Evolutionary conservation across 768 basidiomycete genomes (phyloP).

Genomic region (Pluteus cervinus): DNA sequence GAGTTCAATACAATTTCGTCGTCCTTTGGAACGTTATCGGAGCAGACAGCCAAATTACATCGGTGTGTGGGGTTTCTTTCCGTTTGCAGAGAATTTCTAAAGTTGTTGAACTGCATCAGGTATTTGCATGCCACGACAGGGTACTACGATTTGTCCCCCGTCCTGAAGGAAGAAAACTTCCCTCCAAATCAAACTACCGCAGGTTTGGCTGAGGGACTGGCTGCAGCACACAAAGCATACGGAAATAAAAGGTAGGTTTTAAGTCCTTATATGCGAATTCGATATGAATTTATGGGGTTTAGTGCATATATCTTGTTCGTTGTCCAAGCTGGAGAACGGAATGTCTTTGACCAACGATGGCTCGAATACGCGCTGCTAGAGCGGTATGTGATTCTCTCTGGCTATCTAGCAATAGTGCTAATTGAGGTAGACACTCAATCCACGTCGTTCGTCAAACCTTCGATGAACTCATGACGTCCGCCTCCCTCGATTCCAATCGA

Average conservation of each 20-base stretch:
- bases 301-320: slow-evolving; percentile 73
- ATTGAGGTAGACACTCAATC: slow-evolving; percentile 57
- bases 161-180: slow-evolving; percentile 49
- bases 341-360: slow-evolving; percentile 90
- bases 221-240: slow-evolving; percentile 75
- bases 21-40: slow-evolving; percentile 80
- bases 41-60: slow-evolving; percentile 66
- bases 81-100: no score
- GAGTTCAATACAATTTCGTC: slow-evolving; percentile 97
- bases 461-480: slow-evolving; percentile 54
- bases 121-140: slow-evolving; percentile 60
- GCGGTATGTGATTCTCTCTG: slow-evolving; percentile 37
- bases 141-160: slow-evolving; percentile 58
- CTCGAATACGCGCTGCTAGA: slow-evolving; percentile 85
- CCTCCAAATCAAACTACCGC: slow-evolving; percentile 69
- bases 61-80: slow-evolving; percentile 38
- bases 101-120: slow-evolving; percentile 32
- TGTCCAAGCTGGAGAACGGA: slow-evolving; percentile 83
- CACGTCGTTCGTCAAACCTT: slow-evolving; percentile 73
- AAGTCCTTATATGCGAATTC: no score
- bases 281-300: no score
- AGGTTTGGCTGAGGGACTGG: slow-evolving; percentile 71
- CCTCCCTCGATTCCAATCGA: slow-evolving; percentile 51
- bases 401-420: neutral
- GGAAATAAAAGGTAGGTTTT: slow-evolving; percentile 41